Evolutionary conservation across 2,329 filamentous ascomycete genomes (phyloP), one percentile per base, ranked within the genome.

Genomic region (Diaporthe amygdali): DNA sequence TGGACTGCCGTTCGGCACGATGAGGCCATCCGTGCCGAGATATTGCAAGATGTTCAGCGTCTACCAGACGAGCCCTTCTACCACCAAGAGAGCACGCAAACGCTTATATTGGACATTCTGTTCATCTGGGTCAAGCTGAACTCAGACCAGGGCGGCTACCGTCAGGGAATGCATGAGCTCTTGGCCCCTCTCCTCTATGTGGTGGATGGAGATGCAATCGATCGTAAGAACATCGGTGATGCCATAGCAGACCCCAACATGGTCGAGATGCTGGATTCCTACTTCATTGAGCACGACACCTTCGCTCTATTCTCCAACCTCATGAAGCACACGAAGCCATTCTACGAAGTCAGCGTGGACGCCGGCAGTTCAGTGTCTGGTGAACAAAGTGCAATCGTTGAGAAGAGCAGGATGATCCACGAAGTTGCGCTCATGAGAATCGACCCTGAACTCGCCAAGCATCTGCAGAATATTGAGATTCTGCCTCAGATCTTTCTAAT

Each of bases 101-200:
- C 86, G 51, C 93, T 94, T 81, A 91, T 99, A 76, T 84, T 97
- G 39, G 94, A 99, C 78, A 91, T 98, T 39, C 86, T 99, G 41
- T 99, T 98, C 81, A 89, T 99, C 75, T 98, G 95, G 82, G 96
- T 95, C 83, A 98, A 97, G 81, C 88, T 97, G 67, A 94, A 98
- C 78, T 94, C 94, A 2, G 91, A 92, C 75, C 88, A 94, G 68
- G 94, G 94, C 20, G 95, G 90, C 22, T 99, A 99, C 79, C 91
- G 96, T n/a, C 96, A 99, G 83, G 96, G 96, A 14, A 99, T 99
- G 96, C 96, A 99, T 79, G 96, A 99, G 82, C 85, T 99, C 52
- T 86, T 98, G 17, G 96, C 96, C 0, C 95, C 96, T 0, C 91
- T 99, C 46, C 84, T 98, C 8, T 94, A 94, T 87, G 93, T 94